These are phyloP conservation scores for Picocystis sp. DNA, from an alignment of 163 green algal genomes.

Conservation along the genomic window DNA sequence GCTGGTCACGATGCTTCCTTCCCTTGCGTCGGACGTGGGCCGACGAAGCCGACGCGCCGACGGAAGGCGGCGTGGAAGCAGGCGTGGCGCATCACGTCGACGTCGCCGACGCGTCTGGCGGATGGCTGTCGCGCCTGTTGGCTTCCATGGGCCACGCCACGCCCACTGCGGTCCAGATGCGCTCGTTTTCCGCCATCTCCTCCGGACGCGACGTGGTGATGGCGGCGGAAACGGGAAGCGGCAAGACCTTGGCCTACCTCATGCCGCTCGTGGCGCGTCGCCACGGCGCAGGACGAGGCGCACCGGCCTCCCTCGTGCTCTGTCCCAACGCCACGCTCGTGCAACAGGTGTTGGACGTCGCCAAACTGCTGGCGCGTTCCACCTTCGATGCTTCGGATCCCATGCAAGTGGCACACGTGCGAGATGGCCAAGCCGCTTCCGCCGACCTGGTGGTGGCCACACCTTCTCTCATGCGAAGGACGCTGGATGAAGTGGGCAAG, in stretches of 20 bases:
- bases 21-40: no score
- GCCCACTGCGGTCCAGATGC: constrained; percentile 21
- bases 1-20: no score
- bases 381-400: constrained; percentile 25
- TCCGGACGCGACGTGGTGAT: constrained; percentile 50
- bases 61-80: no score
- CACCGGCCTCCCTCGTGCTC: constrained; percentile 40
- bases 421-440: not conserved
- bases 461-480: constrained; percentile 40
- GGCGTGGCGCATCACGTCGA: no score
- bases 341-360: constrained; percentile 52
- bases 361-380: constrained; percentile 17
- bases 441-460: constrained; percentile 73
- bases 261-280: constrained; percentile 33
- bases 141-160: no score
- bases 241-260: constrained; percentile 88
- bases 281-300: no score
- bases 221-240: constrained; percentile 80
- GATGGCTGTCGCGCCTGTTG: no score
- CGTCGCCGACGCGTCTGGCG: no score
- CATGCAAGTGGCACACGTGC: not conserved
- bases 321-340: constrained; percentile 67
- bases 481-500: constrained; percentile 22
- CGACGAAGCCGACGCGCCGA: no score
- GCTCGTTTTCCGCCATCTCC: constrained; percentile 28